These are phyloP conservation scores for Coemansia sp. DNA, from an alignment of 192 early-diverging fungal genomes.

Conservation along the genomic window DNA sequence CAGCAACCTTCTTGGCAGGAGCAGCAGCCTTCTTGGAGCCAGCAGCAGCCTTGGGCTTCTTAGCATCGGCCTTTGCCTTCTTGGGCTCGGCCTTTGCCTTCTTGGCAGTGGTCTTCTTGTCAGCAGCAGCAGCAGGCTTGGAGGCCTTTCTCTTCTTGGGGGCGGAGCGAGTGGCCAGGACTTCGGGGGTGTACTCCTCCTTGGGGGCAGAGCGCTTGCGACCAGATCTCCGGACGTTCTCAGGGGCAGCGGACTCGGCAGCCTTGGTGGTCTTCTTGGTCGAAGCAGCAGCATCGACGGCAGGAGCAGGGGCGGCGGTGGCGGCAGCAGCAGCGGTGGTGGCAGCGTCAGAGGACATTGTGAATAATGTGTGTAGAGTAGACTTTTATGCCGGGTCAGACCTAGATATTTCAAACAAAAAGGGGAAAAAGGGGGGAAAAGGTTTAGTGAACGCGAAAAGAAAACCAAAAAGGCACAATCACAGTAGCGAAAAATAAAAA, in stretches of 20 bases:
- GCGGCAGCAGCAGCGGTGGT: conserved; percentile 1
- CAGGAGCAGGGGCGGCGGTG: background rate
- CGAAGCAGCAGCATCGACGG: conserved; percentile 14
- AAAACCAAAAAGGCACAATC: no score
- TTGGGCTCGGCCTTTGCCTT: conserved; percentile 8
- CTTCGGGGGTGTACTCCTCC: conserved; percentile 42
- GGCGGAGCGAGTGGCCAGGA: conserved; percentile 12
- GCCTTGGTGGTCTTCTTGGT: conserved; percentile 40
- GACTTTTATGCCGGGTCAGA: no score
- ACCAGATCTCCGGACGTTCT: conserved; percentile 38
- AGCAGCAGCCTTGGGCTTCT: conserved; percentile 13
- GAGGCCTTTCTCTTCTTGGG: conserved; percentile 39
- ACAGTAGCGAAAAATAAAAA: no score
- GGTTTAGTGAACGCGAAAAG: no score
- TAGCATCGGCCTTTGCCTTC: conserved; percentile 11
- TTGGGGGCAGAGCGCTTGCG: conserved; percentile 34
- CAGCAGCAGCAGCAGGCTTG: conserved; percentile 14
- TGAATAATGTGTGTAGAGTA: background rate
- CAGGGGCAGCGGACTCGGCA: conserved; percentile 10
- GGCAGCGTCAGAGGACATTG: conserved; percentile 9
- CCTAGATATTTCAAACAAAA: no score
- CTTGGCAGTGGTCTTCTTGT: conserved; percentile 10
- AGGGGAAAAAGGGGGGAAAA: no score
- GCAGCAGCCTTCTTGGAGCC: conserved; percentile 16
- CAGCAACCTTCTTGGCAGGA: conserved; percentile 16